Base-by-base conservation (phyloP, 805 yeast genomes). In the Metschnikowia lochheadii region DNA sequence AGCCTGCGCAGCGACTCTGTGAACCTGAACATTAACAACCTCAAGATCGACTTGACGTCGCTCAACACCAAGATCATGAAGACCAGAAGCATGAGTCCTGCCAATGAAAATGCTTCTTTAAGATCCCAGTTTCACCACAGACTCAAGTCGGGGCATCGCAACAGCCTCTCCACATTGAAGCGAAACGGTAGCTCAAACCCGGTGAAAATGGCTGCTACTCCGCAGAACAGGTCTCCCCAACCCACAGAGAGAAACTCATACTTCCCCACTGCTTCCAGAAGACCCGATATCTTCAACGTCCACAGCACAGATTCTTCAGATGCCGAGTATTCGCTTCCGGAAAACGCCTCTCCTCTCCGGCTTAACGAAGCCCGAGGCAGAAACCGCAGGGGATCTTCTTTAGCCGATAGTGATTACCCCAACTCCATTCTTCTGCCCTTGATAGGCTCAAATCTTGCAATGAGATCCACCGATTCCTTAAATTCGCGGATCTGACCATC, bases 21-120 rank as follows among this genome's bases (percentile, higher is more conserved):
- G 18, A 44, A 37, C 31, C 40, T 29, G 26, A 45, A 41, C 37
- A 44, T 35, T 26, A 31, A 41, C 37, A 50, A 40, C 33, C 35
- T 46, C 21, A 20, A 39, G 23, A 14, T 37, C 26, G 45, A 40
- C 35, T 21, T 43, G 29, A 33, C 29, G 10, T 26, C 49, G 17
- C 42, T 31, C 20, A 48, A 29, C 39, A 33, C 46, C 13, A 44
- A 15, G 15, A 18, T 32, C n/a, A 21, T 37, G 6, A 37, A 36
- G 17, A 44, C 41, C 6, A 39, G 56, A 20, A 54, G 56, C 42
- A 36, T 47, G 39, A 55, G 58, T 26, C 58, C 57, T 11, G 14
- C 51, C 6, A 48, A 44, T 8, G 55, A 48, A 14, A 15, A 23
- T 6, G 31, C 48, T 11, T 37, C 49, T 11, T 34, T 50, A 34